phyloP scores from a whole-genome alignment of 768 basidiomycete genomes.

The Naganishia antarctica region DNA sequence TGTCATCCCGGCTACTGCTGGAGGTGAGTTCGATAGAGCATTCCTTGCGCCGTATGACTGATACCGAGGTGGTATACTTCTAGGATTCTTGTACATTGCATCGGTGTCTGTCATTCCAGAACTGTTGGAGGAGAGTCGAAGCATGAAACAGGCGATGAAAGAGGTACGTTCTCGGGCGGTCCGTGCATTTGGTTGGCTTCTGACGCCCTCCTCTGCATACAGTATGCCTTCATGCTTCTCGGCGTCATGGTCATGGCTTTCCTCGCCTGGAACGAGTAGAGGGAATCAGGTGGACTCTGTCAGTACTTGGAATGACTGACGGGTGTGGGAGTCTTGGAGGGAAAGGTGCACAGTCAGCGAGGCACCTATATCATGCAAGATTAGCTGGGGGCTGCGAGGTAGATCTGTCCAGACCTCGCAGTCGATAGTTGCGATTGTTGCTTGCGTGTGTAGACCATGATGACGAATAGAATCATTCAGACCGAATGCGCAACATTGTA shows the following conservation, averaged over 20 bases:
- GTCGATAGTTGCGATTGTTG: too few species aligned
- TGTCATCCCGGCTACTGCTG: conserved; percentile 56
- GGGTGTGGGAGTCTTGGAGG: too few species aligned
- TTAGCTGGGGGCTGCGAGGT: too few species aligned
- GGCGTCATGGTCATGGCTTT: conserved; percentile 77
- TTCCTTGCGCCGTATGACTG: conserved; percentile 6
- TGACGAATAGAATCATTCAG: too few species aligned
- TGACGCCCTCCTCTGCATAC: conserved; percentile 31
- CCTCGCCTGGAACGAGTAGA: conserved; percentile 49
- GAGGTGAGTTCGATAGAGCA: conserved; percentile 36
- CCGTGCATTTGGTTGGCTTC: conserved; percentile 1
- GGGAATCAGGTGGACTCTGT: too few species aligned
- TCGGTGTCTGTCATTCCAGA: conserved; percentile 87
- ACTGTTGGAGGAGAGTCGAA: conserved; percentile 78
- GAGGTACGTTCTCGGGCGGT: too few species aligned
- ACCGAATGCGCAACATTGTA: too few species aligned
- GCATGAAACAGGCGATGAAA: conserved; percentile 78
- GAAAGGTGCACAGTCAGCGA: too few species aligned
- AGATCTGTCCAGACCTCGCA: too few species aligned
- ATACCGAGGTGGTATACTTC: background rate
- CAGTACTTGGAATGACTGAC: too few species aligned
- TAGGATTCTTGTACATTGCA: conserved; percentile 85
- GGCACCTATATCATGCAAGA: too few species aligned
- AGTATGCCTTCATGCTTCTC: conserved; percentile 89
- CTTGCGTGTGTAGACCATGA: too few species aligned